phyloP scores from a whole-genome alignment of 495 filamentous ascomycete species.

The Articulospora tetracladia region DNA sequence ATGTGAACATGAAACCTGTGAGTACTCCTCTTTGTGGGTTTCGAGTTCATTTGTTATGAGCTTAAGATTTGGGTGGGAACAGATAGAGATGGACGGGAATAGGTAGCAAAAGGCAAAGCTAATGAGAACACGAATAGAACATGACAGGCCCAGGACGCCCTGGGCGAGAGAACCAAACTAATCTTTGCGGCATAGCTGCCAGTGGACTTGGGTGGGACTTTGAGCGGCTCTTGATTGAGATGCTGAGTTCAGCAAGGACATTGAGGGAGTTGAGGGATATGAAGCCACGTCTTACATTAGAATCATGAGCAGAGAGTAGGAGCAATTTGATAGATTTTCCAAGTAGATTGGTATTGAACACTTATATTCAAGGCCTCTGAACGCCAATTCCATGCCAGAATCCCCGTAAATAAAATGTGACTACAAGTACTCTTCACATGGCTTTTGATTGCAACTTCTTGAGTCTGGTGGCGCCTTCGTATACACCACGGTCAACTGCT shows the following conservation, averaged over 20 bases:
- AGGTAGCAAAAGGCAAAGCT: background rate
- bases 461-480: conserved; percentile 77
- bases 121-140: conserved; percentile 8
- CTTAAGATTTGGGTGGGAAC: background rate
- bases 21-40: too few relatives aligned
- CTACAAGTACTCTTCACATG: conserved; percentile 26
- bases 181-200: conserved; percentile 11
- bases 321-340: background rate
- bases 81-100: background rate
- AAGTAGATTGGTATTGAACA: conserved; percentile 6
- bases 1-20: conserved; percentile 42
- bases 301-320: background rate
- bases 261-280: conserved; percentile 2
- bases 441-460: conserved; percentile 77
- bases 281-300: background rate
- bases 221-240: conserved; percentile 4
- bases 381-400: conserved; percentile 24
- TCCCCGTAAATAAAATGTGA: conserved; percentile 4
- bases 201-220: conserved; percentile 16
- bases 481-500: conserved; percentile 85
- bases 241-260: background rate
- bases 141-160: conserved; percentile 20
- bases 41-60: too few relatives aligned
- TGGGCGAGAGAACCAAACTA: conserved; percentile 17
- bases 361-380: conserved; percentile 15